These are phyloP conservation scores for Fusarium oligoseptatum DNA, from an alignment of 2,329 filamentous ascomycete species.

Conservation along the genomic window DNA sequence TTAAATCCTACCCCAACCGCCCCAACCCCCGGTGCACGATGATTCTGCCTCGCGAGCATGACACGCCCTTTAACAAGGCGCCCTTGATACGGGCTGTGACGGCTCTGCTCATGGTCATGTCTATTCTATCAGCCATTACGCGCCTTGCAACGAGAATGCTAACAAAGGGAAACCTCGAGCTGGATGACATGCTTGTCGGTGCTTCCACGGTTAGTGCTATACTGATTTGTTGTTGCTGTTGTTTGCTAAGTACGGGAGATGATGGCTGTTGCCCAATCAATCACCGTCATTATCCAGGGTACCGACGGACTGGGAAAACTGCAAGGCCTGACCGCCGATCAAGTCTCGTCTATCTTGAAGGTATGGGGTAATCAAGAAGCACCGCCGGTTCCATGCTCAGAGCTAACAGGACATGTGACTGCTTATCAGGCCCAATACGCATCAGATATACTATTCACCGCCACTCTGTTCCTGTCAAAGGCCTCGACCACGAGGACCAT, in stretches of 20 bases:
- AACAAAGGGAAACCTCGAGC: slow-evolving; percentile 21
- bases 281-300: slow-evolving; percentile 28
- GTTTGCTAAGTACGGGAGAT: slow-evolving; percentile 11
- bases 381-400: background rate
- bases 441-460: slow-evolving; percentile 27
- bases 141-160: slow-evolving; percentile 26
- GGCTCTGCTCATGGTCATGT: slow-evolving; percentile 39
- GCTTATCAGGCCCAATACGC: slow-evolving; percentile 19
- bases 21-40: background rate
- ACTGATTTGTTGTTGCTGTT: background rate
- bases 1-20: too few relatives aligned
- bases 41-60: slow-evolving; percentile 34
- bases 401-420: background rate
- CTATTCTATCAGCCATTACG: slow-evolving; percentile 33
- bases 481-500: slow-evolving; percentile 36
- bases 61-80: slow-evolving; percentile 41
- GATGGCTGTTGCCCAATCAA: slow-evolving; percentile 29
- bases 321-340: background rate
- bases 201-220: slow-evolving; percentile 27
- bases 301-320: slow-evolving; percentile 34
- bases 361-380: background rate
- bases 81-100: slow-evolving; percentile 38
- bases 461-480: slow-evolving; percentile 21
- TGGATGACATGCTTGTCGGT: slow-evolving; percentile 30
- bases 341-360: slow-evolving; percentile 28